These are phyloP conservation scores for Trichoderma sp. DNA, from an alignment of 2,329 filamentous ascomycete species.

Conservation along the genomic window DNA sequence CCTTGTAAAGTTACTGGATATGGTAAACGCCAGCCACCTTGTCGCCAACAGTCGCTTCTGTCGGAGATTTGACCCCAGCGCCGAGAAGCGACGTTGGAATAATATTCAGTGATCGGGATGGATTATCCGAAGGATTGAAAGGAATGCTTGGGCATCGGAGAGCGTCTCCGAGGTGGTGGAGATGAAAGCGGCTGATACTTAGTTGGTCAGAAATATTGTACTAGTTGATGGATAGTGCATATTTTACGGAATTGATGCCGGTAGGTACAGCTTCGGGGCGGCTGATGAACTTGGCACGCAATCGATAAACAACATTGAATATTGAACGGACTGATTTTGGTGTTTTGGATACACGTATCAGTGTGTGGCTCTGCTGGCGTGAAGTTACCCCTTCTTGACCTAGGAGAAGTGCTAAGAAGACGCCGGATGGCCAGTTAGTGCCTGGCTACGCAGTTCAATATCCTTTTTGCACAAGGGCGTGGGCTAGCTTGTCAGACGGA, in stretches of 20 bases:
- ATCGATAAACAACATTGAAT: neutral
- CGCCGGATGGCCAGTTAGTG: neutral
- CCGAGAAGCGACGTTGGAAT: neutral
- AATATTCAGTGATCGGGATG: neutral
- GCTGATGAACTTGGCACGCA: neutral
- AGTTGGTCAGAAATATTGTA: neutral
- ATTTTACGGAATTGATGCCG: neutral
- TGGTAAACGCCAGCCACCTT: neutral
- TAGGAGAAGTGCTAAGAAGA: neutral
- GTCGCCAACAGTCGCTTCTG: neutral
- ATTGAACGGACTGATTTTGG: neutral
- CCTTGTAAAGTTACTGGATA: neutral
- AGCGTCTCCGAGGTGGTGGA: neutral
- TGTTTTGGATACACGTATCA: neutral
- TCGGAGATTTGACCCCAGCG: neutral
- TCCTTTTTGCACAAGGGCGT: neutral
- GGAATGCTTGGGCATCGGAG: neutral
- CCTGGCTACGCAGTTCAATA: neutral
- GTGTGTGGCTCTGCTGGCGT: neutral
- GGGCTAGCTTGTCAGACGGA: neutral
- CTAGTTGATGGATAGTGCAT: neutral
- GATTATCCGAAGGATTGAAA: neutral
- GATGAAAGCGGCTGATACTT: neutral
- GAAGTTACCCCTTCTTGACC: neutral
- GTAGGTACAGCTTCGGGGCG: neutral